Evolutionary conservation across 164 flowering plant genomes (phyloP), one percentile per base, ranked within the genome.

Genomic region (Aristolochia californica): DNA sequence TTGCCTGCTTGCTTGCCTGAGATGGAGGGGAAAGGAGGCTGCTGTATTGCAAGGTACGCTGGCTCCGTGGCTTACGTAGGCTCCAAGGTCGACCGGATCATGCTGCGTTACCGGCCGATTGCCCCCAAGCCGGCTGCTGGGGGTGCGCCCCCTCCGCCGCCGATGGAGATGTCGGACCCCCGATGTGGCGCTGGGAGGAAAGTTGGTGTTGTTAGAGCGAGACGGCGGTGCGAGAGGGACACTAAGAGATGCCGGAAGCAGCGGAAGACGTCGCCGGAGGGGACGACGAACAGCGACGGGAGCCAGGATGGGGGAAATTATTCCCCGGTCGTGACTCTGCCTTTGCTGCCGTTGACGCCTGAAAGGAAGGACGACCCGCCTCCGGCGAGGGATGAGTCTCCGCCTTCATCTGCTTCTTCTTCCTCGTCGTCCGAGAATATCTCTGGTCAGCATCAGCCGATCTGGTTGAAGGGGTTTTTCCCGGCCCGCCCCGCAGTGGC

Each of bases 61-160:
- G 54, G n/a, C n/a, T n/a, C n/a, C n/a, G n/a, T n/a, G n/a, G n/a
- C n/a, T n/a, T n/a, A n/a, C n/a, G n/a, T n/a, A n/a, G n/a, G n/a
- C n/a, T 66, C 84, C 0, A 72, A 71, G 57, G 69, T 85, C 48
- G 80, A 81, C 60, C 72, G 77, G 66, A 78, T 87, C 61, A 82
- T 90, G 97, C 78, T 79, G 2, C 68, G 74, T 28, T 90, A 73
- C 70, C 75, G 97, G 17, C 97, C 95, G 49, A 90, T 90, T 62
- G 97, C 97, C 0, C 97, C 97, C 1, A 87, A 80, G 49, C 97
- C 97, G 21, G 70, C 70, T n/a, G n/a, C n/a, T 13, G 16, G n/a
- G n/a, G n/a, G n/a, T n/a, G 70, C 5, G 16, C 2, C 25, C 17
- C 24, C 21, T 47, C 20, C 25, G 25, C 5, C 45, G 26, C 15